Evolutionary conservation across 768 basidiomycete species (phyloP).

Genomic region (Candolleomyces aberdarensis): DNA sequence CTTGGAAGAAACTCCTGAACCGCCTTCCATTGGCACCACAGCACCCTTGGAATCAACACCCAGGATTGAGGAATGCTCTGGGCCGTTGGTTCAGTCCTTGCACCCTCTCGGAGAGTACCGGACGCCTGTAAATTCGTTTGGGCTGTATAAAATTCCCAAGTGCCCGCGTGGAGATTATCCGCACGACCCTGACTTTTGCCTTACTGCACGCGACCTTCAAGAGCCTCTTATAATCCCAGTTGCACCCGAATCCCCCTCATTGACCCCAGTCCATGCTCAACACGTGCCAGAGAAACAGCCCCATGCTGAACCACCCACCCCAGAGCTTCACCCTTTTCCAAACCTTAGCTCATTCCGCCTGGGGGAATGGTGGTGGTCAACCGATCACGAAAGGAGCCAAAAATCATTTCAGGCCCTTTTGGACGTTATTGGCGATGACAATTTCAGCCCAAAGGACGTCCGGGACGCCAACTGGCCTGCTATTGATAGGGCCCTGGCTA

Average conservation of each 20-base stretch:
- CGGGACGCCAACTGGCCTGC: neutral
- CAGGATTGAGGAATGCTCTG: neutral
- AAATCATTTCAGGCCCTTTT: neutral
- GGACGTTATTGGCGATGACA: neutral
- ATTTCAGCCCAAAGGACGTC: neutral
- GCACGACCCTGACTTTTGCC: conserved; percentile 22
- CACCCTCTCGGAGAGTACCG: neutral
- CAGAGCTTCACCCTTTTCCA: neutral
- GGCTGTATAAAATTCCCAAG: neutral
- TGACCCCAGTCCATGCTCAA: neutral
- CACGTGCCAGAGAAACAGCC: neutral
- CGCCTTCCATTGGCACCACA: neutral
- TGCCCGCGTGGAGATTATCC: neutral
- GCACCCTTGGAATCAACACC: neutral
- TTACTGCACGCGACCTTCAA: conserved; percentile 13
- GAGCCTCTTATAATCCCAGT: neutral
- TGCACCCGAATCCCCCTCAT: neutral
- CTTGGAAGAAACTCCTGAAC: too few relatives aligned
- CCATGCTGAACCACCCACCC: neutral
- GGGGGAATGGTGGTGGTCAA: neutral
- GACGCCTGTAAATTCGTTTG: neutral
- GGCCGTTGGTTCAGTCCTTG: neutral
- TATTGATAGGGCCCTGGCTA: neutral
- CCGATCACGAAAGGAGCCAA: neutral
- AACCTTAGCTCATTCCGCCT: neutral